Evolutionary conservation across 176 grass and related monocot species (phyloP).

Genomic region (Rhipidocladum racemiflorum): DNA sequence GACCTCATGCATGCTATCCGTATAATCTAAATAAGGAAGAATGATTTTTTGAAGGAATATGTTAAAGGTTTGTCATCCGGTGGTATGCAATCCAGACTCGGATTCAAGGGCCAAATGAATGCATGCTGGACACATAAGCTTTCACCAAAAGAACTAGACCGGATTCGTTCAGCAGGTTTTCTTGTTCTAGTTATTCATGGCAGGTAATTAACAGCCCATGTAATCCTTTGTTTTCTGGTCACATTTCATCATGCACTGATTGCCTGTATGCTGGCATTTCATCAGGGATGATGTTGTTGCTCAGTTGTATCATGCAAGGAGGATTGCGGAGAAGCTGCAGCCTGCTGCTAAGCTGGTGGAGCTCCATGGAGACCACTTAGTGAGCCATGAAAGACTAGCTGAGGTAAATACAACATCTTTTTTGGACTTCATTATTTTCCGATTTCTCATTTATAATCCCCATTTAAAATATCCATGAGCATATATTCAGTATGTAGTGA

Average conservation of each 20-base stretch:
- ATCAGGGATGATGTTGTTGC: slow-evolving; percentile 72
- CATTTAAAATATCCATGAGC: background rate
- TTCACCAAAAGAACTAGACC: slow-evolving; percentile 49
- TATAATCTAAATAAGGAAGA: background rate
- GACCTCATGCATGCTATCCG: background rate
- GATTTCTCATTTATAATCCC: background rate
- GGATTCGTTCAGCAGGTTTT: slow-evolving; percentile 58
- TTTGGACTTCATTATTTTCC: background rate
- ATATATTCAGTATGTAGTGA: background rate
- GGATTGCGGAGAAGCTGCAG: slow-evolving; percentile 60
- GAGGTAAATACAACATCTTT: slow-evolving; percentile 41
- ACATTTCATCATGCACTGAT: background rate
- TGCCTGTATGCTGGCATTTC: background rate
- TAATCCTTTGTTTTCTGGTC: background rate
- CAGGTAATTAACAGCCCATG: slow-evolving; percentile 33
- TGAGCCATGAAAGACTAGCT: slow-evolving; percentile 64
- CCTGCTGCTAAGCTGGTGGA: slow-evolving; percentile 67
- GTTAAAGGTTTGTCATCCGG: slow-evolving; percentile 60
- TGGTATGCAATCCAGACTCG: slow-evolving; percentile 72
- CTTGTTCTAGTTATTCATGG: slow-evolving; percentile 72
- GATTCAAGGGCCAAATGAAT: slow-evolving; percentile 79
- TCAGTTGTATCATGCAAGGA: slow-evolving; percentile 60
- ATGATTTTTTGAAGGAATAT: slow-evolving; percentile 48
- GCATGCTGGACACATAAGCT: slow-evolving; percentile 82
- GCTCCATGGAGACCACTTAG: slow-evolving; percentile 71